Conservation (phyloP, 2,329 filamentous ascomycete genomes). For the Diaporthe caulivora region DNA sequence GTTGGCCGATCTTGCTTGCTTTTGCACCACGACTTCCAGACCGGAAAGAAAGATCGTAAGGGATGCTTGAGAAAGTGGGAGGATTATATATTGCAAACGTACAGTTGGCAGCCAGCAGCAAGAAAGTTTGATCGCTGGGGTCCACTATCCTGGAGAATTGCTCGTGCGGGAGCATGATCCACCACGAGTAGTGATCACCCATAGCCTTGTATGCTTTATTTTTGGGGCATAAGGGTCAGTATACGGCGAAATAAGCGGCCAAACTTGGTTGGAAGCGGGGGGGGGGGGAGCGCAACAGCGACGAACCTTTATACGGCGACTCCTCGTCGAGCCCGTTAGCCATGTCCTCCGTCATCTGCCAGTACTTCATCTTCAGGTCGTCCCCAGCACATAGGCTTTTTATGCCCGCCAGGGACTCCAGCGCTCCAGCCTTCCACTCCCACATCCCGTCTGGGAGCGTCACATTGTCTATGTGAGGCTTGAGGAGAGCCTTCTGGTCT, state of each 20-base stretch:
- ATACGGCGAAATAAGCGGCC: neutral
- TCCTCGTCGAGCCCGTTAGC: conserved; percentile 64
- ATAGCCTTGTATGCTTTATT: conserved; percentile 62
- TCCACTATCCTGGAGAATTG: conserved; percentile 65
- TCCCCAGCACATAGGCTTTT: conserved; percentile 56
- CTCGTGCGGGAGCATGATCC: conserved; percentile 68
- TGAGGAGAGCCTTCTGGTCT: conserved; percentile 55
- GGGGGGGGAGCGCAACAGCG: no score
- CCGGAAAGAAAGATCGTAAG: no score
- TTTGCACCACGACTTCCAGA: rapidly evolving
- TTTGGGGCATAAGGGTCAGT: neutral
- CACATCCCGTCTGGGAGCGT: conserved; percentile 58
- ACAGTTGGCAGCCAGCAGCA: conserved; percentile 66
- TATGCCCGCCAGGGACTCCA: conserved; percentile 56
- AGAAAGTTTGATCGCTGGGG: conserved; percentile 57
- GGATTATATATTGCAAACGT: neutral
- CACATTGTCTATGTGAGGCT: conserved; percentile 56
- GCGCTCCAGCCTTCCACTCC: conserved; percentile 61
- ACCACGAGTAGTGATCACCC: conserved; percentile 65
- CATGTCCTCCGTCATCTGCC: conserved; percentile 58
- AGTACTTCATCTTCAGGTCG: conserved; percentile 60
- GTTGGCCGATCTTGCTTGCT: neutral
- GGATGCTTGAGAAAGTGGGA: neutral
- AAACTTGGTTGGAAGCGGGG: no score
- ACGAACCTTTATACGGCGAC: conserved; percentile 63